phyloP scores from a whole-genome alignment of 345 rosid species.

The Crucihimalaya himalaica region DNA sequence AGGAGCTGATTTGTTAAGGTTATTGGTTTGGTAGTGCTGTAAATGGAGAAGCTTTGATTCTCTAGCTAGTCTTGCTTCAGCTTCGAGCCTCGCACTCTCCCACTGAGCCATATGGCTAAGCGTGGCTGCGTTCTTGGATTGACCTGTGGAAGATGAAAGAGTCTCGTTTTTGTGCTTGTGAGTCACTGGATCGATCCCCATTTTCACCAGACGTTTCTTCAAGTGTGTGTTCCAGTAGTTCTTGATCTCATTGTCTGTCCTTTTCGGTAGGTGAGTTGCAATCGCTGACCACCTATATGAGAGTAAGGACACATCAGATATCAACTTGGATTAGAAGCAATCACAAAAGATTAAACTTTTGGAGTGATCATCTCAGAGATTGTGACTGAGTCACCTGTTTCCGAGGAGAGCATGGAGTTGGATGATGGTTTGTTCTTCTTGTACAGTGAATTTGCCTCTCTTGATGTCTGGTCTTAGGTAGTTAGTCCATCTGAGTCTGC shows the following conservation, averaged over 20 bases:
- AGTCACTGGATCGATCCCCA: constrained; percentile 61
- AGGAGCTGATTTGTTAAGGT: constrained; percentile 30
- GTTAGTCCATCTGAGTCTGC: constrained; percentile 96
- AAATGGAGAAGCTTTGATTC: constrained; percentile 48
- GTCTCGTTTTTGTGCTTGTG: constrained; percentile 52
- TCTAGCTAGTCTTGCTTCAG: constrained; percentile 54
- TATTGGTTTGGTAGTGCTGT: constrained; percentile 30
- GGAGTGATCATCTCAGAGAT: neutral
- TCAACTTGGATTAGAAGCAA: neutral
- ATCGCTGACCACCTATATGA: constrained; percentile 79
- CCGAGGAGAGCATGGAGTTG: constrained; percentile 97
- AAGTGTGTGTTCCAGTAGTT: constrained; percentile 86
- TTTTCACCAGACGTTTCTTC: constrained; percentile 63
- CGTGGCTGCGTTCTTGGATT: constrained; percentile 60
- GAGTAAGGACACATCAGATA: constrained; percentile 21
- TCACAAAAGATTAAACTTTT: neutral
- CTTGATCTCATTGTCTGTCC: constrained; percentile 81
- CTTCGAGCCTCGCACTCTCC: constrained; percentile 60
- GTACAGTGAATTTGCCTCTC: constrained; percentile 86
- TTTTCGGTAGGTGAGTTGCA: constrained; percentile 71
- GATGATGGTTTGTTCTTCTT: constrained; percentile 94
- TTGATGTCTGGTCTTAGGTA: constrained; percentile 91
- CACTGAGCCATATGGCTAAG: constrained; percentile 62
- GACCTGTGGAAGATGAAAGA: constrained; percentile 49
- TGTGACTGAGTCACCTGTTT: constrained; percentile 57